Evolutionary conservation across 768 basidiomycete genomes (phyloP), one percentile per base, ranked within the genome.

Genomic region (Clavulina sp.): DNA sequence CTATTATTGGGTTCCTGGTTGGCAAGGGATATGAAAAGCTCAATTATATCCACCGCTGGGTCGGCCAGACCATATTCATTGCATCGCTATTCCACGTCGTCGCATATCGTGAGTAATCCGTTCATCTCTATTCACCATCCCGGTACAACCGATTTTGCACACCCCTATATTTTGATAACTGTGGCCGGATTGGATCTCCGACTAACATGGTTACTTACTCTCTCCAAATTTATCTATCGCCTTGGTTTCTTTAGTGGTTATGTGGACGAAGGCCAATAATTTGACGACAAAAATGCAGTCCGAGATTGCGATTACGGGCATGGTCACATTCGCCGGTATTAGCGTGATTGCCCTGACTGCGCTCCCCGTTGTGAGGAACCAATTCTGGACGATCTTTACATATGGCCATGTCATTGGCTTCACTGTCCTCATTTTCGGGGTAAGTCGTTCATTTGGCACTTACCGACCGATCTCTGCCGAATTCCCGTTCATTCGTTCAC

Each of bases 41-140:
- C 51, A 85, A 85, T 64, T 84, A 71, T 62, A 62, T 86, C 6
- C 84, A 88, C 63, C 77, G 85, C 23, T 79, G 77, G 61, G 65
- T 72, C 3, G 84, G 81, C 7, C 65, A 71, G 19, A 62, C 80
- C 47, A 61, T 80, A 28, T 70, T 81, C 21, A 57, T 82, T 21
- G 73, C 73, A 19, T 69, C 69, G 4, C 75, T 81, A 52, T 61
- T 34, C 32, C 29, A 54, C 21, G 18, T 48, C 18, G 23, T 41
- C 9, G 18, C 23, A 5, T 9, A n/a, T n/a, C n/a, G n/a, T n/a
- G n/a, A n/a, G n/a, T n/a, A n/a, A n/a, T n/a, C n/a, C n/a, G n/a
- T n/a, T n/a, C n/a, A n/a, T n/a, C n/a, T n/a, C n/a, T n/a, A n/a
- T n/a, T n/a, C n/a, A n/a, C n/a, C n/a, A n/a, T n/a, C n/a, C n/a